Base-by-base conservation (phyloP, 1,284 basidiomycete genomes). In the Marasmius sp. region DNA sequence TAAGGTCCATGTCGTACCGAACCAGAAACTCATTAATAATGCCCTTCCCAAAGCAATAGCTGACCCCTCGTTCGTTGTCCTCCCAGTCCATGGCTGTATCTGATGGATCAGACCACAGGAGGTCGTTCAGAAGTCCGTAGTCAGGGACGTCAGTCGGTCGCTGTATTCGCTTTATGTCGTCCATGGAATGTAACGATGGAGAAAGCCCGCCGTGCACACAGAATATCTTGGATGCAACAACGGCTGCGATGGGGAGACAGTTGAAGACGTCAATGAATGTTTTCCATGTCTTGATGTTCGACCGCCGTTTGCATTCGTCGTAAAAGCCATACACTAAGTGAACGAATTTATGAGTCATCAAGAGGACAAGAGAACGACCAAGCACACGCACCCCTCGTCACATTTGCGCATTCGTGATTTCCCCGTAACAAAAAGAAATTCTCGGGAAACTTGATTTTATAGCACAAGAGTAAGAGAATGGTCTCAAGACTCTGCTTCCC, bases 211-310 rank as follows among this genome's bases (percentile, higher is more conserved):
- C 97, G 73, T 99, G 97, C 10, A 99, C 97, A 73, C 97, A 99
- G 78, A 99, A 99, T 72, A 99, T 99, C 82, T 99, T 99, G 69
- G 94, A 96, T 11, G 97, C 97, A 57, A 99, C 97, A 68, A 99
- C 94, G 41, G 97, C 96, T 45, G 97, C 96, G 70, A 99, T 99
- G 52, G 97, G 97, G 11, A 99, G 85, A 69, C 95, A 95, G 79
- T 99, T 99, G 86, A 99, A 99, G 49, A 98, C 97, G 78, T 99
- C 97, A 75, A 98, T 95, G 76, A 99, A 99, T 12, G 95, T 96
- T 81, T 98, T 99, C 97, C 97, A 99, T 45, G 95, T 96, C 82
- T 99, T 99, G 85, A 99, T 97, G 77, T 98, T 98, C 83, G 95
- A 97, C 68, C 97, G 88, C 72, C 97, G 90, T 81, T 99, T 99